Percentiles rank a stretch among this genome's conserved stretches.
Evolutionary conservation across 2,329 filamentous ascomycete species (phyloP).

Genomic region (Cladosporium cucumerinum): DNA sequence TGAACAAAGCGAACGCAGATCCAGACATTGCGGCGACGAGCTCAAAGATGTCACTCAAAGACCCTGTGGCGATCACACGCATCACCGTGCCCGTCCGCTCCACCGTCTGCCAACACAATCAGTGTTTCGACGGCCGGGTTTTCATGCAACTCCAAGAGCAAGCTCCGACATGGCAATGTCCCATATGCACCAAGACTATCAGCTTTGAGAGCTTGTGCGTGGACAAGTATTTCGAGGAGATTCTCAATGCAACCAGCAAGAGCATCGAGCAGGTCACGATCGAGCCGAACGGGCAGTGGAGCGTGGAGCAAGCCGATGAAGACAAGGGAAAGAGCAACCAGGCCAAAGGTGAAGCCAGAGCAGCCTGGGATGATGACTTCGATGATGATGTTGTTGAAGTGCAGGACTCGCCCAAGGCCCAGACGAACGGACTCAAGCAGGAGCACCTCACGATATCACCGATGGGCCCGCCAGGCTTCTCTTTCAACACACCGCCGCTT

Average conservation of each 20-base stretch:
- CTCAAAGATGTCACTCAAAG: slow-evolving; percentile 84
- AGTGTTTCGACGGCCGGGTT: slow-evolving; percentile 90
- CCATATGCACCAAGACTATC: slow-evolving; percentile 81
- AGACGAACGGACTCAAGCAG: slow-evolving; percentile 30
- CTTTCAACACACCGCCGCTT: slow-evolving; percentile 42
- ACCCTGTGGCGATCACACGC: slow-evolving; percentile 81
- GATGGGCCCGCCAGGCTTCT: slow-evolving; percentile 13
- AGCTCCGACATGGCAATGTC: slow-evolving; percentile 94
- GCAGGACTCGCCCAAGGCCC: slow-evolving; percentile 25
- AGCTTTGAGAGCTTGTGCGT: slow-evolving; percentile 79
- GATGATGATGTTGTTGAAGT: slow-evolving; percentile 47
- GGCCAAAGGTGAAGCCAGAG: slow-evolving; percentile 29
- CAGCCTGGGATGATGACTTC: slow-evolving; percentile 39
- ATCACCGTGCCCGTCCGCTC: slow-evolving; percentile 78
- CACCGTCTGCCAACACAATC: slow-evolving; percentile 77
- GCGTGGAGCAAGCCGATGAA: slow-evolving; percentile 45
- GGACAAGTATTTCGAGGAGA: slow-evolving; percentile 88
- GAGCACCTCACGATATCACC: slow-evolving; percentile 15
- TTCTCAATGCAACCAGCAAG: slow-evolving; percentile 68
- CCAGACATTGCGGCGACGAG: slow-evolving; percentile 87
- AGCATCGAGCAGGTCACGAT: slow-evolving; percentile 82
- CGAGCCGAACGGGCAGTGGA: slow-evolving; percentile 82
- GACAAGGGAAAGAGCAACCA: slow-evolving; percentile 38
- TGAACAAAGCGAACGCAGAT: slow-evolving; percentile 70
- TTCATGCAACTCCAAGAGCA: slow-evolving; percentile 95